Base-by-base conservation (phyloP, 2,329 filamentous ascomycete genomes). In the Colletotrichum karsti region DNA sequence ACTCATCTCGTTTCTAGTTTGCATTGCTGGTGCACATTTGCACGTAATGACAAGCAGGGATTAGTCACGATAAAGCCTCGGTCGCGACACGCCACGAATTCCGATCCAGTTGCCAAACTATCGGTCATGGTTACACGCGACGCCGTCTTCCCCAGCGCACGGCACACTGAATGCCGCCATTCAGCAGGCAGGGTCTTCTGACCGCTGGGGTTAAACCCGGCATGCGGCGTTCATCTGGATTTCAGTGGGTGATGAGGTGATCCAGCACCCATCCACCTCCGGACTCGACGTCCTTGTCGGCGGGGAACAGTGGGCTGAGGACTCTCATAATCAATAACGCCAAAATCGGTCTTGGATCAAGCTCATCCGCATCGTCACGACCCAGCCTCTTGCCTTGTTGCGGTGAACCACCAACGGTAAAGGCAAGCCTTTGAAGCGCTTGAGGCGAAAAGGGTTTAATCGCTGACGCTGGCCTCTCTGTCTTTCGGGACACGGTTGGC, bases 401-500 rank as follows among this genome's bases (percentile, higher is more conserved):
- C 20, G 22, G 44, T 35, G 20, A 22, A 54, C 18, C n/a, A 4
- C 33, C 37, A 46, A 54, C 37, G 9, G 53, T 41, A 64, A 53
- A 20, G 24, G 51, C 58, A 67, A 44, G 53, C 39, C 37, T 48
- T 54, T 42, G 15, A 37, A 15, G 44, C 46, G 53, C 53, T 55
- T 30, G 4, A 28, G 12, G 46, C 30, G 15, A 65, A 55, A 59
- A 54, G 18, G 54, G 60, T 39, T 48, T 22, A 54, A 65, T 53
- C 33, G 39, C 28, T 41, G 30, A 41, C 37, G 62, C 37, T 24
- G 22, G 18, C 26, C n/a, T 44, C 54, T 37, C 37, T 68, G 54
- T 66, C 54, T 57, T 33, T 55, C 28, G 62, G 18, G 46, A 48
- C 62, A 67, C 63, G 41, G 66, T 41, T 58, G 63, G 55, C 56